Percentiles rank a stretch among this genome's conserved stretches.
These are phyloP conservation scores for Phytophthora macrochlamydospora DNA, from an alignment of 352 stramenopile genomes.

Conservation along the genomic window DNA sequence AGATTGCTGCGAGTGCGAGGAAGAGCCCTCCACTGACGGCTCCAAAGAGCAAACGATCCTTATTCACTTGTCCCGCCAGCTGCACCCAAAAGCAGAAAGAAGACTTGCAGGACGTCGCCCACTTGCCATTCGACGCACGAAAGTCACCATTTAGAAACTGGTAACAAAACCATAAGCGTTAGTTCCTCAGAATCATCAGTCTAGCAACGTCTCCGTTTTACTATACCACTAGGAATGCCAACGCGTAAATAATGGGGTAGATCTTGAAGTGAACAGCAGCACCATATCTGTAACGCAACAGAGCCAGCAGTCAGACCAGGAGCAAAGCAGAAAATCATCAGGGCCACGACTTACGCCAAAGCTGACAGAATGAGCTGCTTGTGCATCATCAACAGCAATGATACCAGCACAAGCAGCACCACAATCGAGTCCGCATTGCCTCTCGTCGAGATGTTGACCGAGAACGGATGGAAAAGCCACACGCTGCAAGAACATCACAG, in stretches of 20 bases:
- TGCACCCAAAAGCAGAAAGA: conserved; percentile 63
- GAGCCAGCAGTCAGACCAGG: too few species aligned
- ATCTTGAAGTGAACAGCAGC: conserved; percentile 98
- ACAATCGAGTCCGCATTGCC: conserved; percentile 97
- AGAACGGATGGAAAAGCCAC: conserved; percentile 98
- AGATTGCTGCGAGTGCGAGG: conserved; percentile 77
- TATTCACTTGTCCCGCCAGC: conserved; percentile 57
- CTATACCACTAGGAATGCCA: conserved; percentile 86
- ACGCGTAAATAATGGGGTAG: conserved; percentile 98
- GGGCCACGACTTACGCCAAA: conserved; percentile 50
- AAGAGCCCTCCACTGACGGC: conserved; percentile 89
- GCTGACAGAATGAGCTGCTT: conserved; percentile 78
- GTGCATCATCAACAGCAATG: conserved; percentile 84
- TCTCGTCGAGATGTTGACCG: conserved; percentile 99
- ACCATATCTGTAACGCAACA: conserved; percentile 75
- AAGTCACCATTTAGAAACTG: conserved; percentile 82
- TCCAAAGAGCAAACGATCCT: conserved; percentile 90
- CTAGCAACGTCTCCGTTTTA: neutral
- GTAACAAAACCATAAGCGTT: conserved; percentile 1
- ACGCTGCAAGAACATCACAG: conserved; percentile 54
- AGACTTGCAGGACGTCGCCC: conserved; percentile 49
- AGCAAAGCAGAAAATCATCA: neutral
- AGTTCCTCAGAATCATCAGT: neutral
- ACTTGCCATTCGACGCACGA: conserved; percentile 50
- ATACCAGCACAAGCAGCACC: conserved; percentile 93